A percentile compares a stretch with the other conserved stretches of the same genome.
These are phyloP conservation scores for Thielaviopsis cerberus DNA, from an alignment of 2,329 filamentous ascomycete genomes.

Conservation along the genomic window DNA sequence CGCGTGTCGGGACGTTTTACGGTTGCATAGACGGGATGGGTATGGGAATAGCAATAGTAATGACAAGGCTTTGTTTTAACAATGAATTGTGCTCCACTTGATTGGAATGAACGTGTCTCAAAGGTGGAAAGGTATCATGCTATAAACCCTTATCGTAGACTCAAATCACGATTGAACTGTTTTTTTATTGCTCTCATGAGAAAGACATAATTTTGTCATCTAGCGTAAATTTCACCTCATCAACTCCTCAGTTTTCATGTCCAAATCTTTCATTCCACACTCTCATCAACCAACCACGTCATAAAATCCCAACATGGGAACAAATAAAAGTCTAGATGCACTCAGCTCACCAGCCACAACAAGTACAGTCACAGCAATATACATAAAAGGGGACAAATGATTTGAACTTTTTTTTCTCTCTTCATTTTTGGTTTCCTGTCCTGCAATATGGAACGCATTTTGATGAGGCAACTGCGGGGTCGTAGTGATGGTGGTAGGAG, in stretches of 20 bases:
- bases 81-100: no score
- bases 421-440: slow-evolving; percentile 10
- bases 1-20: slow-evolving; percentile 70
- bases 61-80: background rate
- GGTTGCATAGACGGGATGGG: slow-evolving; percentile 42
- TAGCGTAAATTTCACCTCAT: background rate
- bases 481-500: background rate
- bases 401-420: slow-evolving; percentile 12
- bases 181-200: no score
- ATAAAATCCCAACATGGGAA: background rate
- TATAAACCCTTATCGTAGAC: no score
- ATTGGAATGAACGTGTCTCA: no score
- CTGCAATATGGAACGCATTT: slow-evolving; percentile 6
- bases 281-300: background rate
- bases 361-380: background rate
- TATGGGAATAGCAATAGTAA: background rate
- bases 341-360: background rate
- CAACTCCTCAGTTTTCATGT: background rate
- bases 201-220: background rate
- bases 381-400: background rate
- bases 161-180: no score
- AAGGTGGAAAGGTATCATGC: no score
- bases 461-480: background rate
- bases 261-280: background rate
- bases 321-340: background rate